Evolutionary conservation across 768 basidiomycete species (phyloP).

Genomic region (Trametes maxima): DNA sequence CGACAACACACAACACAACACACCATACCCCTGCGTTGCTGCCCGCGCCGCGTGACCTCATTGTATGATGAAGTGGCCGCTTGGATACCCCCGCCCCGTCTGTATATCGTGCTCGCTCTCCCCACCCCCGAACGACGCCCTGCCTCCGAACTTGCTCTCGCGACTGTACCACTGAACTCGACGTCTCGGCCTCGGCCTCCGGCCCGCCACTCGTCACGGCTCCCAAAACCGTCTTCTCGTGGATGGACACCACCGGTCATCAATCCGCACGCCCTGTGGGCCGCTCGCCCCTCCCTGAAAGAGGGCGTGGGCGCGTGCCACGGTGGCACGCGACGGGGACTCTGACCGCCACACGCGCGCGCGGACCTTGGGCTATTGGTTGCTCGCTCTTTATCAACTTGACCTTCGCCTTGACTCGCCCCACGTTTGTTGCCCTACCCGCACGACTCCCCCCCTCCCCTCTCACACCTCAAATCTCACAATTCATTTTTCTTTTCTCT

Average conservation of each 20-base stretch:
- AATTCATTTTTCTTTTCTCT: neutral
- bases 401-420: constrained; percentile 32
- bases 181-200: neutral
- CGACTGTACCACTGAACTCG: constrained; percentile 18
- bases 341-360: constrained; percentile 14
- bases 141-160: constrained; percentile 9
- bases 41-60: constrained; percentile 12
- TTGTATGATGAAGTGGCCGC: constrained; percentile 22
- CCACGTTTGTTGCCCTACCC: constrained; percentile 29
- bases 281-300: neutral
- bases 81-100: constrained; percentile 26
- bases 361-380: constrained; percentile 62
- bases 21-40: constrained; percentile 22
- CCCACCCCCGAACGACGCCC: neutral
- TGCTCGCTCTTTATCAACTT: constrained; percentile 57
- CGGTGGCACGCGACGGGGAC: constrained; percentile 5
- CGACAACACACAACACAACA: constrained; percentile 10
- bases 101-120: constrained; percentile 25
- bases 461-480: neutral
- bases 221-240: constrained; percentile 8
- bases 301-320: constrained; percentile 2
- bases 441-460: constrained; percentile 14
- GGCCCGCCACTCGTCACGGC: constrained; percentile 4
- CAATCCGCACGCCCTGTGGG: neutral
- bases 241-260: neutral